Evolutionary conservation across 108 stramenopile species (phyloP), one percentile per base, ranked within the genome.

Genomic region (Cyclotella baltica): DNA sequence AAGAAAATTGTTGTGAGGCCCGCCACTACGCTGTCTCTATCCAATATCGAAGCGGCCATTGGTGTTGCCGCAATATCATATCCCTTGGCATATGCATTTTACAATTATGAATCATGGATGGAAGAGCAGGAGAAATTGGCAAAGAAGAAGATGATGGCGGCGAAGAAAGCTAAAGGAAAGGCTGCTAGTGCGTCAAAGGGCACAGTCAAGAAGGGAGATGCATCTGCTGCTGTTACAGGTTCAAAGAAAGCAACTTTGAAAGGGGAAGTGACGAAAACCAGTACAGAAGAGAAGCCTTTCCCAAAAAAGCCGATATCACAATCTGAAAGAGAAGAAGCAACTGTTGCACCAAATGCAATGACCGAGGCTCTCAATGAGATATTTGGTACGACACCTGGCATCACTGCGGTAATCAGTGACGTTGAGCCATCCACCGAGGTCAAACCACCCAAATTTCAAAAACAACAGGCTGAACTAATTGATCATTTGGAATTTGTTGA

Each of bases 41-140:
- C 74, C 56, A 80, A 75, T 61, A 38, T 80, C 10, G 79, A 80
- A 51, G 73, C 67, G 10, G 79, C 25, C 34, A 63, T 63, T 28
- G 73, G 67, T 3, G 16, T 75, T 28, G 67, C 67, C 10, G 74
- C 34, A 23, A 28, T 65, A 29, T 75, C 79, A 20, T 80, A 75
- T 69, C 79, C 79, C 20, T 10, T 80, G 27, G 73, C 79, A 15
- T 80, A 75, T n/a, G 73, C 65, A 22, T 62, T 55, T 48, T 80
- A 80, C 67, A 68, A 75, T 34, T 80, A 68, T 47, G 67, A 80
- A 46, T 68, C 67, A 28, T 75, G 30, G 29, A 25, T 22, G 43
- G 79, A 80, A 53, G 79, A 80, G 47, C 52, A 75, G 50, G 79
- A 80, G 48, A 75, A 51, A 34, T 22, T 50, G 67, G 79, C 65